phyloP scores from a whole-genome alignment of 2,329 filamentous ascomycete genomes.

The Chrysoporthe deuterocubensis region DNA sequence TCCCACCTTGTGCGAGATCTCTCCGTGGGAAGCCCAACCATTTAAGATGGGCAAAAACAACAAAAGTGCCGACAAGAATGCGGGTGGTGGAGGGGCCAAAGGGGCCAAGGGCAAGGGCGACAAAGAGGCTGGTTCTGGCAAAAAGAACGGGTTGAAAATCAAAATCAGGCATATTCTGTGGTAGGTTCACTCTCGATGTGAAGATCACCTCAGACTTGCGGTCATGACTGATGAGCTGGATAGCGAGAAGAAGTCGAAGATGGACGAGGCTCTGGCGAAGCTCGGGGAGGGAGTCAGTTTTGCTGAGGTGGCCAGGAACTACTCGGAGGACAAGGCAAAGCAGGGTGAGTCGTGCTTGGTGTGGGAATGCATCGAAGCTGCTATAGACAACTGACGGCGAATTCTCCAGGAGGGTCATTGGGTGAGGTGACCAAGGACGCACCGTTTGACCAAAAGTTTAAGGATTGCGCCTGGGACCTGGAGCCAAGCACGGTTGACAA shows the following conservation, averaged over 20 bases:
- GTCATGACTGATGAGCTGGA: slow-evolving; percentile 34
- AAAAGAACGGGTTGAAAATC: slow-evolving; percentile 68
- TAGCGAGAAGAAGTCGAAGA: slow-evolving; percentile 78
- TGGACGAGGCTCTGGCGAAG: slow-evolving; percentile 74
- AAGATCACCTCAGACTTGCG: background rate
- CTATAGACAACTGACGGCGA: background rate
- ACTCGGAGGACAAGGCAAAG: slow-evolving; percentile 77
- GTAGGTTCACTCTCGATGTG: slow-evolving; percentile 37
- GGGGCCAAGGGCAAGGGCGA: slow-evolving; percentile 33
- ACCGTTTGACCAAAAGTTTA: slow-evolving; percentile 68
- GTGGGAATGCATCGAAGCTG: background rate
- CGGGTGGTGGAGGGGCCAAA: slow-evolving; percentile 33
- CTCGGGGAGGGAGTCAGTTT: slow-evolving; percentile 71
- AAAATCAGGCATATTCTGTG: slow-evolving; percentile 73
- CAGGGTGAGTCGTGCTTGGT: slow-evolving; percentile 49
- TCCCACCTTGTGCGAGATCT: background rate
- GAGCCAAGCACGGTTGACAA: slow-evolving; percentile 66
- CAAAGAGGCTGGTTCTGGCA: slow-evolving; percentile 24
- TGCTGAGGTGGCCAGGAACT: slow-evolving; percentile 73
- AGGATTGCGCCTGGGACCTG: slow-evolving; percentile 72
- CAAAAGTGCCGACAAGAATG: slow-evolving; percentile 36
- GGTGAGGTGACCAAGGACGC: slow-evolving; percentile 71
- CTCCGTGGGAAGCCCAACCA: background rate
- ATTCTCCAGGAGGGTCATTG: slow-evolving; percentile 63
- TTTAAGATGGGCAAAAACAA: slow-evolving; percentile 43